These are phyloP conservation scores for Polychytrium aggregatum DNA, from an alignment of 192 early-diverging fungal species.

Conservation along the genomic window DNA sequence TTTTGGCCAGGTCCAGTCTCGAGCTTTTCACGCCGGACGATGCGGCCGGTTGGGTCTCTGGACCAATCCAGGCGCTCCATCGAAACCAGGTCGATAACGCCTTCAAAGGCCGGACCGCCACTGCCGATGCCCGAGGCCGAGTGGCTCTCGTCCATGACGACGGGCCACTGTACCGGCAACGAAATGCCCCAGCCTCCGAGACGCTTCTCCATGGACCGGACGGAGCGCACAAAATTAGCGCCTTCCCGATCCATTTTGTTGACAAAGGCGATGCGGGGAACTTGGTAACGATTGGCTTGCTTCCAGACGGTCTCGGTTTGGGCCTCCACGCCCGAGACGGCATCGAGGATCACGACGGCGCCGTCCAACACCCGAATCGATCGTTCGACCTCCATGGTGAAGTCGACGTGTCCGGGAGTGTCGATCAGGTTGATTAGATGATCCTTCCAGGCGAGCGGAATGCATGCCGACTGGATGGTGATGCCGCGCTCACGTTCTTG, in stretches of 20 bases:
- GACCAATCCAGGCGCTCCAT: constrained; percentile 61
- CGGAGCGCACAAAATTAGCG: constrained; percentile 48
- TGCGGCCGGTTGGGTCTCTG: constrained; percentile 27
- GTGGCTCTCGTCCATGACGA: constrained; percentile 29
- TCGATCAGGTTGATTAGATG: constrained; percentile 87
- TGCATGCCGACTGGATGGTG: constrained; percentile 86
- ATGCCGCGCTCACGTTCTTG: constrained; percentile 87
- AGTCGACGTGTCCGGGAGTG: constrained; percentile 93
- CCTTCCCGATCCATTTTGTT: constrained; percentile 94
- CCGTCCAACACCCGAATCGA: constrained; percentile 88
- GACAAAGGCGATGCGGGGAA: constrained; percentile 80
- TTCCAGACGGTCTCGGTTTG: constrained; percentile 93
- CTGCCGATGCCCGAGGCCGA: not conserved
- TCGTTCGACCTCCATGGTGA: constrained; percentile 92
- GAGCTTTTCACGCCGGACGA: constrained; percentile 14
- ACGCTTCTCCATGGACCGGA: constrained; percentile 21
- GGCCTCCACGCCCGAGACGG: constrained; percentile 91
- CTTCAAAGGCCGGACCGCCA: constrained; percentile 28
- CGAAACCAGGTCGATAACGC: constrained; percentile 62
- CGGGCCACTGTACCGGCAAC: constrained; percentile 63
- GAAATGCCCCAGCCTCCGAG: constrained; percentile 42
- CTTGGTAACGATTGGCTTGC: constrained; percentile 60
- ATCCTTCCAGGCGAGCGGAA: constrained; percentile 57
- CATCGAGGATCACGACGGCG: constrained; percentile 85
- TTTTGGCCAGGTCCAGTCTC: not conserved